These are phyloP conservation scores for Geranomyces michiganensis DNA, from an alignment of 192 early-diverging fungal species.

Conservation along the genomic window DNA sequence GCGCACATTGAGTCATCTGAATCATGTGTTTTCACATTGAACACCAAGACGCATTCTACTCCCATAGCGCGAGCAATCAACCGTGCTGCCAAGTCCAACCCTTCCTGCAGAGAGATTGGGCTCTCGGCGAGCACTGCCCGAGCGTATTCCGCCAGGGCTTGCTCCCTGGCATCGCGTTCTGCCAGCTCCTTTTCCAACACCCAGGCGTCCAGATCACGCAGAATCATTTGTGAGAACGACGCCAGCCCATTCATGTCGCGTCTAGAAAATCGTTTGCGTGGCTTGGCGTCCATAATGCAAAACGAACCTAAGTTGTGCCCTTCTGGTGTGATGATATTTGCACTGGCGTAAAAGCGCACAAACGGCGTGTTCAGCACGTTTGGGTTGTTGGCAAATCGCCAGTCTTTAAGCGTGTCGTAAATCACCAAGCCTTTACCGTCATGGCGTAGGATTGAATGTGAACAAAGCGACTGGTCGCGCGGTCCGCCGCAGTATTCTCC, in stretches of 20 bases:
- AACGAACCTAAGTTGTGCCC: slow-evolving; percentile 50
- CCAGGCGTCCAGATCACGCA: slow-evolving; percentile 56
- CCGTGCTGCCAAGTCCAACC: not conserved
- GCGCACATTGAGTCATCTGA: not conserved
- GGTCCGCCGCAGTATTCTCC: not conserved
- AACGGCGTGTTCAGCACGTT: slow-evolving; percentile 36
- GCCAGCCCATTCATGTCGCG: slow-evolving; percentile 36
- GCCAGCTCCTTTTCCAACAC: slow-evolving; percentile 44
- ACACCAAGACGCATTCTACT: slow-evolving; percentile 15
- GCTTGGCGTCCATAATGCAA: slow-evolving; percentile 48
- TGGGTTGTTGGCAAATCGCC: slow-evolving; percentile 55
- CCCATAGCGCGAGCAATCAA: slow-evolving; percentile 19
- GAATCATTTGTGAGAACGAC: slow-evolving; percentile 47
- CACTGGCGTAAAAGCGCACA: slow-evolving; percentile 55
- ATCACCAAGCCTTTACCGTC: slow-evolving; percentile 21
- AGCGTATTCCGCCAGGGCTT: slow-evolving; percentile 38
- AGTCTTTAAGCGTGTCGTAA: slow-evolving; percentile 40
- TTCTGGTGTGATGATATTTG: slow-evolving; percentile 42
- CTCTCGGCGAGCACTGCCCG: slow-evolving; percentile 23
- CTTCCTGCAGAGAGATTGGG: slow-evolving; percentile 21
- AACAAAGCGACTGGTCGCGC: slow-evolving; percentile 19
- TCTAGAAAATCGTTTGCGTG: slow-evolving; percentile 40
- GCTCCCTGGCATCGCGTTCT: slow-evolving; percentile 50
- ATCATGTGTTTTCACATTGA: not conserved
- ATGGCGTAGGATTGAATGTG: slow-evolving; percentile 22